Conservation (phyloP, 805 yeast species). For the Wickerhamiella dianesei region DNA sequence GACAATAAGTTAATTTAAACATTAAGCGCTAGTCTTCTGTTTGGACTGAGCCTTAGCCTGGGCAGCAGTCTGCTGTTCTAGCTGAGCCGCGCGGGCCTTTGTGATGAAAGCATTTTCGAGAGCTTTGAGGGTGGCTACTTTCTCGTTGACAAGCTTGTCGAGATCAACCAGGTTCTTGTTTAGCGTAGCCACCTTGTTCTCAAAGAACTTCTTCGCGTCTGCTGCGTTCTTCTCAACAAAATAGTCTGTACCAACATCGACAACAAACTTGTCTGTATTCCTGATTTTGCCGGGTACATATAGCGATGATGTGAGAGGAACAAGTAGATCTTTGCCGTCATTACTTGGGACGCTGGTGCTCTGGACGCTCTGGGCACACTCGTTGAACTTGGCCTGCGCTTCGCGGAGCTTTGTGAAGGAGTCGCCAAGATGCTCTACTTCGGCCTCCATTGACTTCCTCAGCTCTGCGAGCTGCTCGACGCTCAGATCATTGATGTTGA, state of each 20-base stretch:
- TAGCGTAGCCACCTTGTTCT: conserved; percentile 57
- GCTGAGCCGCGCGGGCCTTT: conserved; percentile 10
- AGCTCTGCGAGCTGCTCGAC: conserved; percentile 78
- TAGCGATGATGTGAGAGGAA: conserved; percentile 79
- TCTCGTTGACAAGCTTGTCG: conserved; percentile 61
- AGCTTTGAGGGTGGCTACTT: conserved; percentile 47
- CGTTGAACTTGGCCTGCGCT: conserved; percentile 70
- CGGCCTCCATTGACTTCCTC: conserved; percentile 71
- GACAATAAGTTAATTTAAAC: conserved; percentile 18
- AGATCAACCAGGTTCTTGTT: conserved; percentile 60
- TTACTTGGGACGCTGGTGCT: conserved; percentile 32
- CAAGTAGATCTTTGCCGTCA: conserved; percentile 44
- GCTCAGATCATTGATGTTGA: conserved; percentile 31
- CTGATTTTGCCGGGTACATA: conserved; percentile 76
- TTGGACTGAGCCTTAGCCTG: neutral
- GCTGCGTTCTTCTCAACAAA: conserved; percentile 64
- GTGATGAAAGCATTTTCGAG: conserved; percentile 33
- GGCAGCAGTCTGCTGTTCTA: neutral
- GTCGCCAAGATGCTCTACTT: conserved; percentile 70
- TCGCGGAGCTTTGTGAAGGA: conserved; percentile 72
- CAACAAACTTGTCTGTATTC: conserved; percentile 57
- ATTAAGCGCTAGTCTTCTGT: neutral
- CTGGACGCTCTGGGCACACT: conserved; percentile 61
- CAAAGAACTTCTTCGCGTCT: conserved; percentile 60
- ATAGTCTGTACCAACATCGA: conserved; percentile 94